These are phyloP conservation scores for Torulaspora franciscae DNA, from an alignment of 805 yeast genomes.

Conservation along the genomic window DNA sequence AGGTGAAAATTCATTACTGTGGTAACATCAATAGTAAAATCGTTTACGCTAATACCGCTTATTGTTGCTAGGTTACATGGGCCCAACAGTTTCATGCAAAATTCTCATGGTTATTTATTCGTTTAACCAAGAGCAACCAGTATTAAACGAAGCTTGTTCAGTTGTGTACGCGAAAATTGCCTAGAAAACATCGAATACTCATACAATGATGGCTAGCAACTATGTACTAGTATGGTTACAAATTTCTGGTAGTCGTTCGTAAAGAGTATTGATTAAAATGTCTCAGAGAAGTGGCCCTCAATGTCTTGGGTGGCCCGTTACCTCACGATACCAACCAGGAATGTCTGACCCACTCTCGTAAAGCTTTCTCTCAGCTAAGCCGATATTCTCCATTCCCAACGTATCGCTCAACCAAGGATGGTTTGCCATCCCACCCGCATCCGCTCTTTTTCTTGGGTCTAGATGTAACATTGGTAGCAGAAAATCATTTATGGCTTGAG, in stretches of 20 bases:
- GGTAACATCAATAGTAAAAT: background rate
- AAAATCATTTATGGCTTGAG: slow-evolving; percentile 69
- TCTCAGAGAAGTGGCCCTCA: slow-evolving; percentile 13
- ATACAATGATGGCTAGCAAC: slow-evolving; percentile 1
- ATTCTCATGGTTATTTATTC: slow-evolving; percentile 1
- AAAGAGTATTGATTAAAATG: background rate
- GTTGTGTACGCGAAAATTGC: slow-evolving; percentile 2
- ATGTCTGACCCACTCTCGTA: slow-evolving; percentile 85
- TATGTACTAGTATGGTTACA: slow-evolving; percentile 4
- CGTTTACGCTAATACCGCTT: background rate
- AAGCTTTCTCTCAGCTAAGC: slow-evolving; percentile 59
- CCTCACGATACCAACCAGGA: slow-evolving; percentile 83
- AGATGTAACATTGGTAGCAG: slow-evolving; percentile 75
- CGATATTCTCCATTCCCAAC: slow-evolving; percentile 63
- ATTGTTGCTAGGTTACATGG: background rate
- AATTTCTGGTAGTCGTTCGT: background rate
- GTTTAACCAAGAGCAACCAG: background rate
- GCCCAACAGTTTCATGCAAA: slow-evolving; percentile 7
- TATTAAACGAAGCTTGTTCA: slow-evolving; percentile 5
- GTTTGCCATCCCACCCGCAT: slow-evolving; percentile 92
- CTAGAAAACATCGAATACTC: background rate
- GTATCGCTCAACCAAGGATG: slow-evolving; percentile 82
- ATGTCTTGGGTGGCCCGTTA: slow-evolving; percentile 40
- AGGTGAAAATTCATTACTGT: background rate
- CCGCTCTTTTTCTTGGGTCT: slow-evolving; percentile 79